These are phyloP conservation scores for Talaromyces wortmannii DNA, from an alignment of 495 filamentous ascomycete species.

Conservation along the genomic window DNA sequence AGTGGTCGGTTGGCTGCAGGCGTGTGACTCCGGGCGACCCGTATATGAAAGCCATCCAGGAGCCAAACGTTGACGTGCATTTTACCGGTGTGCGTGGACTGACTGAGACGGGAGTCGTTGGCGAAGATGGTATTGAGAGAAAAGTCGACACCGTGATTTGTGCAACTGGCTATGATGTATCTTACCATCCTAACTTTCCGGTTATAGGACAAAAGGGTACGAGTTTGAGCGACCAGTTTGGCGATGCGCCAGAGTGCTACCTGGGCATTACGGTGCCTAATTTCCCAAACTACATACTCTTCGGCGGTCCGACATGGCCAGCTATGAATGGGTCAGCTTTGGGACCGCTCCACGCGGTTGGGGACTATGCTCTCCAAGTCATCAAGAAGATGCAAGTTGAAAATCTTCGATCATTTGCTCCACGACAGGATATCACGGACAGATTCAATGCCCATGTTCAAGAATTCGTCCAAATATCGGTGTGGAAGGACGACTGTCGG, in stretches of 20 bases:
- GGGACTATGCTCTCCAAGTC: slow-evolving; percentile 13
- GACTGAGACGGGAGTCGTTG: background rate
- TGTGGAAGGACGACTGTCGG: slow-evolving; percentile 31
- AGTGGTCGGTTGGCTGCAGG: slow-evolving; percentile 32
- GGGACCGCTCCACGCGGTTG: slow-evolving; percentile 1
- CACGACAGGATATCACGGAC: slow-evolving; percentile 15
- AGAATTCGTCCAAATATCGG: slow-evolving; percentile 25
- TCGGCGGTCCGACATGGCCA: slow-evolving; percentile 16
- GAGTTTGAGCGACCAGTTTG: slow-evolving; percentile 16
- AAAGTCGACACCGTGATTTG: slow-evolving; percentile 13
- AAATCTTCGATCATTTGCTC: slow-evolving; percentile 10
- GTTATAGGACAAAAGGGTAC: slow-evolving; percentile 27
- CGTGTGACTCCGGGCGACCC: slow-evolving; percentile 31
- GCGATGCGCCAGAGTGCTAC: slow-evolving; percentile 26
- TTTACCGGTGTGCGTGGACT: slow-evolving; percentile 1
- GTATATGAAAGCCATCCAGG: slow-evolving; percentile 26
- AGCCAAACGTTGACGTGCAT: slow-evolving; percentile 35
- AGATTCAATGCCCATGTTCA: slow-evolving; percentile 30
- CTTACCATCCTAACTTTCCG: slow-evolving; percentile 23
- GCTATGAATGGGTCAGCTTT: slow-evolving; percentile 7
- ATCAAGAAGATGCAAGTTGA: slow-evolving; percentile 23
- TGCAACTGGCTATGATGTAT: slow-evolving; percentile 28
- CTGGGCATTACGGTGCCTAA: slow-evolving; percentile 42
- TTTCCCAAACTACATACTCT: slow-evolving; percentile 47
- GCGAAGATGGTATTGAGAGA: background rate